Evolutionary conservation across 2,329 filamentous ascomycete species (phyloP).

Genomic region (Aspergillus clavatus): DNA sequence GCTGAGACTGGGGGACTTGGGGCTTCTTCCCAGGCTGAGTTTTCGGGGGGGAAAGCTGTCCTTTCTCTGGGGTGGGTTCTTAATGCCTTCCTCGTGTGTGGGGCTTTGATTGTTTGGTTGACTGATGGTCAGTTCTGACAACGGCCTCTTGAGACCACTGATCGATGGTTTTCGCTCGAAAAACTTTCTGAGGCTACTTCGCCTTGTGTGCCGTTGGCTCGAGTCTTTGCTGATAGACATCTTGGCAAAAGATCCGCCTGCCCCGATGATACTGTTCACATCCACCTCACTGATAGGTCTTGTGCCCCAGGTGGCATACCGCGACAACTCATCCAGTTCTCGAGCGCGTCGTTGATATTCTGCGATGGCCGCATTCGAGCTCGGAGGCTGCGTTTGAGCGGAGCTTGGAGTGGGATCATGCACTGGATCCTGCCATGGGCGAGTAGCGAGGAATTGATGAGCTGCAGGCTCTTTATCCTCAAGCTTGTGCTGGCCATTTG

Average conservation of each 20-base stretch:
- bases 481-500: slow-evolving; percentile 18
- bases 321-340: slow-evolving; percentile 51
- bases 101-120: slow-evolving; percentile 26
- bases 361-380: slow-evolving; percentile 53
- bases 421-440: slow-evolving; percentile 48
- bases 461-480: slow-evolving; percentile 31
- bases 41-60: slow-evolving; percentile 34
- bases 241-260: slow-evolving; percentile 41
- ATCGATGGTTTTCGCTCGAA: slow-evolving; percentile 41
- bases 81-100: slow-evolving; percentile 14
- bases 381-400: slow-evolving; percentile 44
- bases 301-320: slow-evolving; percentile 53
- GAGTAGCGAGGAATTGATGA: slow-evolving; percentile 35
- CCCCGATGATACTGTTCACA: slow-evolving; percentile 43
- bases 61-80: slow-evolving; percentile 23
- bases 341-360: slow-evolving; percentile 46
- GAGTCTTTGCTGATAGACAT: slow-evolving; percentile 33
- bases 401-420: slow-evolving; percentile 26
- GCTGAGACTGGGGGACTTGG: slow-evolving; percentile 37
- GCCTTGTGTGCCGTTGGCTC: slow-evolving; percentile 41
- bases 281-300: slow-evolving; percentile 49
- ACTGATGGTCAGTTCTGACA: slow-evolving; percentile 27
- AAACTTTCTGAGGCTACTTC: slow-evolving; percentile 44
- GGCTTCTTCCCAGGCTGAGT: slow-evolving; percentile 33
- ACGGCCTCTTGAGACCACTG: slow-evolving; percentile 43